phyloP scores from a whole-genome alignment of 164 flowering plant species.

The Macadamia integrifolia region DNA sequence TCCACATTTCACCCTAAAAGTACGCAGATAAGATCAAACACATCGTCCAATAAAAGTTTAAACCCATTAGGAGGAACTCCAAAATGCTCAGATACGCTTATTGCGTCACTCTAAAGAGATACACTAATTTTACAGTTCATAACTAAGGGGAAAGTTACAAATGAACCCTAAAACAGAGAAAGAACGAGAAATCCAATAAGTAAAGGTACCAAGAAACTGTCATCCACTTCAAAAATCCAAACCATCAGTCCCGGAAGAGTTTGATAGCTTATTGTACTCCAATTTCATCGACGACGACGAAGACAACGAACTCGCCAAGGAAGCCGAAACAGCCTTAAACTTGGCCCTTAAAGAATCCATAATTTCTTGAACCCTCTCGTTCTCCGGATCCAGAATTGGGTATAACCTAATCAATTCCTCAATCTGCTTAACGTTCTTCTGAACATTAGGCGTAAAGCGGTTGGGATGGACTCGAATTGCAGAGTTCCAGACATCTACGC shows the following conservation, averaged over 20 bases:
- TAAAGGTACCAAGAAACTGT: too few relatives aligned
- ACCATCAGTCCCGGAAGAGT: conserved; percentile 22
- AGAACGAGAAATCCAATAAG: background rate
- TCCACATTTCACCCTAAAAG: too few relatives aligned
- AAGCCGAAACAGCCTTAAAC: conserved; percentile 54
- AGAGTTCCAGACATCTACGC: conserved; percentile 58
- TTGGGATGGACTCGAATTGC: conserved; percentile 37
- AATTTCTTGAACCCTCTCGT: conserved; percentile 49
- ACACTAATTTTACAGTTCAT: too few relatives aligned
- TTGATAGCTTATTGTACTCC: conserved; percentile 56
- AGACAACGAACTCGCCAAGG: background rate
- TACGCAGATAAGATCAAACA: too few relatives aligned
- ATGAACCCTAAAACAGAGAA: background rate
- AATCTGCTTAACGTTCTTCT: conserved; percentile 48
- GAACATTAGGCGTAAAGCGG: conserved; percentile 49
- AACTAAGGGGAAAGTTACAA: too few relatives aligned
- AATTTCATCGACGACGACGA: conserved; percentile 37
- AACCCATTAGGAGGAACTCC: too few relatives aligned
- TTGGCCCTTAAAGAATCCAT: conserved; percentile 61
- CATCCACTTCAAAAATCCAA: conserved; percentile 40
- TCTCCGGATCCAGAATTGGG: conserved; percentile 61
- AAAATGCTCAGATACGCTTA: too few relatives aligned
- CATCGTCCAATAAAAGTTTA: too few relatives aligned
- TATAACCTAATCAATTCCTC: conserved; percentile 45
- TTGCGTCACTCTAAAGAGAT: too few relatives aligned